Conservation (phyloP, 192 early-diverging fungal species). For the Coemansia sp. region DNA sequence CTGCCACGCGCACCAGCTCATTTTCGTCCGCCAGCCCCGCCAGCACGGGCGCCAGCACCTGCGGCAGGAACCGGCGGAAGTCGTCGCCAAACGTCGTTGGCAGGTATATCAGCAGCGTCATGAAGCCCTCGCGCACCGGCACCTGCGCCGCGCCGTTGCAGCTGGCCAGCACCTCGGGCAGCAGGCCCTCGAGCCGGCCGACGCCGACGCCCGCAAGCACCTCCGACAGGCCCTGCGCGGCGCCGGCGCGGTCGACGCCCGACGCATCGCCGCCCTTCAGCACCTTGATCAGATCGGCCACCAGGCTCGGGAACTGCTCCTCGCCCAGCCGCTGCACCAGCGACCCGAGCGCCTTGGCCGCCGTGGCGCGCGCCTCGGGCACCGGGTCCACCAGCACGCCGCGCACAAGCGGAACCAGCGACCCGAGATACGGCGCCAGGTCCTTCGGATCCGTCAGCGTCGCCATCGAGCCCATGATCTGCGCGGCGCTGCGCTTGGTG, state of each 20-base stretch:
- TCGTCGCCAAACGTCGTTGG: conserved; percentile 91
- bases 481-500: conserved; percentile 92
- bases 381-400: conserved; percentile 94
- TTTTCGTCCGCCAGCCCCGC: conserved; percentile 93
- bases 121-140: conserved; percentile 95
- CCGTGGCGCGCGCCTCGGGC: conserved; percentile 90
- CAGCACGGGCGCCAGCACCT: conserved; percentile 86
- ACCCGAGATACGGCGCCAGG: conserved; percentile 82
- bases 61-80: conserved; percentile 90
- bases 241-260: conserved; percentile 92
- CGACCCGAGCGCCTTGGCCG: conserved; percentile 91
- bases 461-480: conserved; percentile 99
- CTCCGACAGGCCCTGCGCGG: conserved; percentile 96
- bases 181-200: conserved; percentile 77
- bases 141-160: conserved; percentile 64
- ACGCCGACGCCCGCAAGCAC: conserved; percentile 88
- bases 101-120: conserved; percentile 92
- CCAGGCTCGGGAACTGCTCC: conserved; percentile 87
- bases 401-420: conserved; percentile 85
- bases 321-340: conserved; percentile 93
- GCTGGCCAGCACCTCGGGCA: conserved; percentile 89
- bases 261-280: conserved; percentile 87
- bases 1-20: conserved; percentile 91
- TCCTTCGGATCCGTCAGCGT: conserved; percentile 91
- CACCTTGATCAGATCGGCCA: conserved; percentile 80